Conservation (phyloP, 2,329 filamentous ascomycete species). For the Blastomyces gilchristii region DNA sequence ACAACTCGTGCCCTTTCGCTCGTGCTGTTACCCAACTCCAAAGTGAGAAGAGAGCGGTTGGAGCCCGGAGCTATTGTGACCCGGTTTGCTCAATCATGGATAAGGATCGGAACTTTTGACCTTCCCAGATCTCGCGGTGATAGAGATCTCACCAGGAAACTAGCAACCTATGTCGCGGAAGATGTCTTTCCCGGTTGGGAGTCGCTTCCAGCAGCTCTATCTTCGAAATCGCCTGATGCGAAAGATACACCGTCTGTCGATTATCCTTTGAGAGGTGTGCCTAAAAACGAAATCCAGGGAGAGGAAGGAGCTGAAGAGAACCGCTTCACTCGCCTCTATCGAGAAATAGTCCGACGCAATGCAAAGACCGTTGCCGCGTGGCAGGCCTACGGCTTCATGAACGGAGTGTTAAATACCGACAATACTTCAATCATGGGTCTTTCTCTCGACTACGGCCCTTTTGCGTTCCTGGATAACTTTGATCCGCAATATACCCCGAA, state of each 20-base stretch:
- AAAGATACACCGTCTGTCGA: slow-evolving; percentile 28
- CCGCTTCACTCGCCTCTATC: slow-evolving; percentile 74
- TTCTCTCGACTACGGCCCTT: slow-evolving; percentile 89
- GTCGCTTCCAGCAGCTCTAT: slow-evolving; percentile 54
- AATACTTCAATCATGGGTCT: slow-evolving; percentile 88
- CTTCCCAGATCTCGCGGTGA: slow-evolving; percentile 76
- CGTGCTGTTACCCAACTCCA: slow-evolving; percentile 60
- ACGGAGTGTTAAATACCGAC: slow-evolving; percentile 94
- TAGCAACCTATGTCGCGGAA: slow-evolving; percentile 77
- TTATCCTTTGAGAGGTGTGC: slow-evolving; percentile 44
- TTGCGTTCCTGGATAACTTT: slow-evolving; percentile 96
- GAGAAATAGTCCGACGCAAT: slow-evolving; percentile 76
- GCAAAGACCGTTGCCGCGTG: slow-evolving; percentile 80
- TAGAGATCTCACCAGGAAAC: slow-evolving; percentile 57
- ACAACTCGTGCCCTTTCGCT: slow-evolving; percentile 78
- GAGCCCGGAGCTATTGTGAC: slow-evolving; percentile 91
- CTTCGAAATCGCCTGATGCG: slow-evolving; percentile 32
- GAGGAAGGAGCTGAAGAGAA: slow-evolving; percentile 63
- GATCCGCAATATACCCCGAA: slow-evolving; percentile 93
- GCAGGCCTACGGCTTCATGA: slow-evolving; percentile 99
- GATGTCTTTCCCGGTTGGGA: slow-evolving; percentile 85
- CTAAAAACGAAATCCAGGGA: slow-evolving; percentile 54
- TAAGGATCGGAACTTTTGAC: slow-evolving; percentile 92
- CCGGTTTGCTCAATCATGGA: slow-evolving; percentile 82
- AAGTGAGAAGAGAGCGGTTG: slow-evolving; percentile 64